Conservation (phyloP, 2,329 filamentous ascomycete species). For the Ustulina deusta region DNA sequence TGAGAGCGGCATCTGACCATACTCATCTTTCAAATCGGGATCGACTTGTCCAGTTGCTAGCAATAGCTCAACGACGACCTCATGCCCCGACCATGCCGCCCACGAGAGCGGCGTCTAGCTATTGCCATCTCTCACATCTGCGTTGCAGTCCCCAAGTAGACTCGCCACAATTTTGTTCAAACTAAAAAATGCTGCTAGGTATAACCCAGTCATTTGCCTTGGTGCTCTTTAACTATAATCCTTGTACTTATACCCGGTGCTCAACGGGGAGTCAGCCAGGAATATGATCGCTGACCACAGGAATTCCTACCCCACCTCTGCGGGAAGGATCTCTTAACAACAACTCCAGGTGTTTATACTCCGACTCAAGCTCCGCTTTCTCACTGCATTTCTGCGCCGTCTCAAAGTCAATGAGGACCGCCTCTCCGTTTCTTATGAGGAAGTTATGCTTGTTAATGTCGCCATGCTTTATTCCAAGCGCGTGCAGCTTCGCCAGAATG, state of each 20-base stretch:
- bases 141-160: background rate
- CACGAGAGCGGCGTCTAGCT: no score
- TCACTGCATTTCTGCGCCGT: conserved; percentile 24
- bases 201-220: conserved; percentile 3
- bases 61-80: no score
- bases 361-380: conserved; percentile 24
- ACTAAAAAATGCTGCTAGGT: conserved; percentile 21
- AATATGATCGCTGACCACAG: conserved; percentile 4
- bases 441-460: conserved; percentile 52
- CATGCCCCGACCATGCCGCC: no score
- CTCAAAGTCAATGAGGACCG: conserved; percentile 52
- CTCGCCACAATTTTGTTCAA: background rate
- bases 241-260: background rate
- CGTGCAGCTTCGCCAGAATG: conserved; percentile 50
- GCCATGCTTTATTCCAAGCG: conserved; percentile 52
- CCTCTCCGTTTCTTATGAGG: conserved; percentile 46
- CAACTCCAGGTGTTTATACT: conserved; percentile 16
- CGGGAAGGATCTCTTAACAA: conserved; percentile 22
- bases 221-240: no score
- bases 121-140: background rate
- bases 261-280: background rate
- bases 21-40: no score
- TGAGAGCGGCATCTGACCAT: conserved; percentile 2
- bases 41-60: no score
- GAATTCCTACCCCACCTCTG: conserved; percentile 20